Base-by-base conservation (phyloP, 1,284 basidiomycete genomes). In the Apiotrichum laibachii region DNA sequence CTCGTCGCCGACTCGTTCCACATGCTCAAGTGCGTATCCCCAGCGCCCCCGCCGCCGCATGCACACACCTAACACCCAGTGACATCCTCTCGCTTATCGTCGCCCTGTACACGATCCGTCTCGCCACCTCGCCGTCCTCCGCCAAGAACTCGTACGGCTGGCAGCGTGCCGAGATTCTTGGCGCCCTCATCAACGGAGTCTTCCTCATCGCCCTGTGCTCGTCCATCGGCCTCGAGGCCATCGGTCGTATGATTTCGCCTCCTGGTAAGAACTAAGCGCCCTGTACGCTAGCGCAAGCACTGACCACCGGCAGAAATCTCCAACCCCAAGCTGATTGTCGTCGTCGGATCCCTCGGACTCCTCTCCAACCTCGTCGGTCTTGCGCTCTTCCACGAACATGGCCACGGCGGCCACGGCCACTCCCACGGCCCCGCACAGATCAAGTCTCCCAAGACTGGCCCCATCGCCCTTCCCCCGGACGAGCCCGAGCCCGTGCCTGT, bases 161-260 rank as follows among this genome's bases (percentile, higher is more conserved):
- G 93, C 95, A 99, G 79, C 85, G 96, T 58, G 96, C 96, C n/a
- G 96, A 99, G 75, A 96, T 99, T 62, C 84, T 99, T 10, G 92
- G 92, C 34, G 92, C 92, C 0, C 83, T 99, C 49, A 81, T 98
- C 71, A 99, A 99, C 71, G 95, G 96, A 52, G 94, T 98, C 56
- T 98, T 98, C 81, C 85, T 99, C 4, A 81, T 92, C 50, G 95
- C 96, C 0, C 85, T 99, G 1, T 99, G 95, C 80, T 93, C 97
- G 78, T 92, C 92, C 18, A 97, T 99, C 71, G 88, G 85, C 54
- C 81, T 99, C 72, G 95, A 99, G 77, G 95, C 96, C 8, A 80
- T 99, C 49, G 86, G 91, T 65, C 85, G 96, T 39, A 90, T 97
- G 79, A 88, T 97, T 79, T 85, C 83, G 64, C 86, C 85, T 2